Conservation (phyloP, 148 eudicot species). For the Gaultheria prostrata region DNA sequence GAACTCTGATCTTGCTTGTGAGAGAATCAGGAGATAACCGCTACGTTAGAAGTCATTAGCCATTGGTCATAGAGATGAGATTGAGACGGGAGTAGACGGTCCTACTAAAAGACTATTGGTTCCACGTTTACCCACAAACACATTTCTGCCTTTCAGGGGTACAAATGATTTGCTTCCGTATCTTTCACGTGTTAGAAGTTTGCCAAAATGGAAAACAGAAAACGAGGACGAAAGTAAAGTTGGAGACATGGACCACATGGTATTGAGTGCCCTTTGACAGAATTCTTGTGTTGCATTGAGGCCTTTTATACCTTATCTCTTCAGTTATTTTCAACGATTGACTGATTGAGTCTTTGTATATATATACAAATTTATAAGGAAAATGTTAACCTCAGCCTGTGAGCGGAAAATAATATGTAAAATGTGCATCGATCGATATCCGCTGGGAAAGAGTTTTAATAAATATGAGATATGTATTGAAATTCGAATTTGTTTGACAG, state of each 20-base stretch:
- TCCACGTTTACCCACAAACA: not conserved
- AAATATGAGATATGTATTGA: too few relatives aligned
- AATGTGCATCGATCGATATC: too few relatives aligned
- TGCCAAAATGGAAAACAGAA: not conserved
- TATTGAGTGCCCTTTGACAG: not conserved
- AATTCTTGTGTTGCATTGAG: not conserved
- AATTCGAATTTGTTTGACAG: too few relatives aligned
- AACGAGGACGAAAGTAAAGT: not conserved
- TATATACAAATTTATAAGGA: not conserved
- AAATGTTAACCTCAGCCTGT: too few relatives aligned
- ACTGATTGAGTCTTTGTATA: not conserved
- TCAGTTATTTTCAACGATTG: not conserved
- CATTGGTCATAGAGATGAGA: not conserved
- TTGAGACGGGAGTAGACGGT: not conserved
- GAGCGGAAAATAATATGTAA: too few relatives aligned
- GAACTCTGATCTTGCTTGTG: too few relatives aligned
- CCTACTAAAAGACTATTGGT: not conserved
- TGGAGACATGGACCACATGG: not conserved
- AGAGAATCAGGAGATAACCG: too few relatives aligned
- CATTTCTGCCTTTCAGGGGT: not conserved
- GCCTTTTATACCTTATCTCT: not conserved
- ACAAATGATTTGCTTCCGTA: not conserved
- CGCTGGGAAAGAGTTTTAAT: too few relatives aligned
- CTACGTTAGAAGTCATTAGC: too few relatives aligned
- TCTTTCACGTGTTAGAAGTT: not conserved